phyloP scores from a whole-genome alignment of 345 rosid genomes.

The Acer negundo region DNA sequence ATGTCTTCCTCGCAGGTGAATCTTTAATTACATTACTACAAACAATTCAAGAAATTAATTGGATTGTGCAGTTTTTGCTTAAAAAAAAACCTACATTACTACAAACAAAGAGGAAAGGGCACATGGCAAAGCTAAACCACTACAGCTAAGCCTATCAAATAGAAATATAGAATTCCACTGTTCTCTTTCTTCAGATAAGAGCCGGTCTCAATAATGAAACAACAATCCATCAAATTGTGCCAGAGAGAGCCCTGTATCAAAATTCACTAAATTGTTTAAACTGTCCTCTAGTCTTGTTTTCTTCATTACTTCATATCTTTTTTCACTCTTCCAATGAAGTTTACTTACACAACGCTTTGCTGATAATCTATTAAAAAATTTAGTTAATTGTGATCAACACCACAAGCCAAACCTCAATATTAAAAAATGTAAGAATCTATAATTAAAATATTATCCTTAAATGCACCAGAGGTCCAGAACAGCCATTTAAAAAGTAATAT shows the following conservation, averaged over 20 bases:
- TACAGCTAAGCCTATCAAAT: neutral
- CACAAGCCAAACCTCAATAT: neutral
- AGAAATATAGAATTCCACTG: neutral
- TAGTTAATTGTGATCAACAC: neutral
- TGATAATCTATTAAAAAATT: neutral
- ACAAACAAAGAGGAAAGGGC: neutral
- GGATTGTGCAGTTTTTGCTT: too few relatives aligned
- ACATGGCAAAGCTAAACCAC: neutral
- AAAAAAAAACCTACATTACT: neutral
- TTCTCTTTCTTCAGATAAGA: neutral
- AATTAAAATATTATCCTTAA: neutral
- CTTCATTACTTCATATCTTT: neutral
- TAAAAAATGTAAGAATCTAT: neutral
- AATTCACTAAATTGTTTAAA: neutral
- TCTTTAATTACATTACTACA: too few relatives aligned
- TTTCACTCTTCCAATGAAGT: neutral
- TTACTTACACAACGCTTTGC: neutral
- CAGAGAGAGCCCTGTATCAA: neutral
- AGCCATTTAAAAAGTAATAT: neutral
- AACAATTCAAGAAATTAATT: too few relatives aligned
- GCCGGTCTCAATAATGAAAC: neutral
- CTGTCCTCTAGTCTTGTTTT: neutral
- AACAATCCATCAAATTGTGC: neutral
- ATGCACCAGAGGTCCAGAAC: neutral
- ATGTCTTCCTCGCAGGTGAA: too few relatives aligned